Evolutionary conservation across 805 yeast species (phyloP), one percentile per base, ranked within the genome.

Genomic region (Candida mattraensis): DNA sequence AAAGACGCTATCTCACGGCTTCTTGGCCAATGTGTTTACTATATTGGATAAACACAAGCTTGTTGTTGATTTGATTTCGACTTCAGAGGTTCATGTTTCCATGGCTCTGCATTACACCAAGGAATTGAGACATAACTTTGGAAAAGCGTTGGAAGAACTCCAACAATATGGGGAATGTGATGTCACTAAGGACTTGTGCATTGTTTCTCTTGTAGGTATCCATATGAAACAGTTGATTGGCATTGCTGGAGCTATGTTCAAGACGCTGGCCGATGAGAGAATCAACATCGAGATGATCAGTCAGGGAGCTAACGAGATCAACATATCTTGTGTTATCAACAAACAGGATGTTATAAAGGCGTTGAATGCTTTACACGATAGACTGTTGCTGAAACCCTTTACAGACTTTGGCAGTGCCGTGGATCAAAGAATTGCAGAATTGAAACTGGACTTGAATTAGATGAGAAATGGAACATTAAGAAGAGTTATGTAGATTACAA

Each of bases 281-380:
- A 83, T 93, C 57, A 93, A 93, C 64, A 87, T 93, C 51, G 99
- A 93, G 64, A 93, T 93, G 99, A 93, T 93, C 64, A 78, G 88
- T 39, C 99, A 93, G 72, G 99, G 99, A 53, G 96, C 98, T 13
- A 91, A 91, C 56, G 99, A 93, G 65, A 93, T 93, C 56, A 93
- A 93, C 61, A 93, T 93, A 35, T 85, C 95, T 21, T 94, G 97
- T 47, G 99, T 93, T 35, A 87, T 93, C 44, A 85, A 84, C 46
- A 87, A 85, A 48, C 66, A 67, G 37, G 93, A 93, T 55, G 80
- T 94, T 10, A 65, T 87, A 19, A 84, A 85, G 59, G 98, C 98
- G 4, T 70, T 93, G 48, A 80, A 80, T 56, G 83, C 88, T 5
- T 79, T 93, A 40, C 99, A 93, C 58, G 83, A 81, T 28, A 79